Percentiles rank a stretch among this genome's conserved stretches.
These are phyloP conservation scores for Rhizophagus sp. DNA, from an alignment of 192 early-diverging fungal genomes.

Conservation along the genomic window DNA sequence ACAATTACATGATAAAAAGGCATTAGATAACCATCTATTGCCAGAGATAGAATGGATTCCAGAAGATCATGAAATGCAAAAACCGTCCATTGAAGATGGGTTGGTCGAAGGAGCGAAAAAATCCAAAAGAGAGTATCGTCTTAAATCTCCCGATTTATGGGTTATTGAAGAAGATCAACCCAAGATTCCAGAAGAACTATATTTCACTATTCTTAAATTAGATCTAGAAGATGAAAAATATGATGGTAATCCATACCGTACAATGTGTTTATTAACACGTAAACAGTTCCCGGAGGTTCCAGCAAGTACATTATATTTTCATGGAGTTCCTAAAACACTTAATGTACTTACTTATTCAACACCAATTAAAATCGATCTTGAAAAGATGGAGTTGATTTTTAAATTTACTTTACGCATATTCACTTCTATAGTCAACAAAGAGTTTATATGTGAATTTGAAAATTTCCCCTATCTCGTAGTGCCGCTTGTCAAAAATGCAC, in stretches of 20 bases:
- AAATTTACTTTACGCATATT: slow-evolving; percentile 57
- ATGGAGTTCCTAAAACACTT: slow-evolving; percentile 27
- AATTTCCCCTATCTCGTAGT: slow-evolving; percentile 58
- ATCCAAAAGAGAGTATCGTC: slow-evolving; percentile 33
- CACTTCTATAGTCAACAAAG: slow-evolving; percentile 46
- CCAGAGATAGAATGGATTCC: slow-evolving; percentile 47
- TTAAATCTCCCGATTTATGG: slow-evolving; percentile 45
- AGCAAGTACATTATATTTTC: slow-evolving; percentile 38
- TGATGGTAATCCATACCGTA: slow-evolving; percentile 40
- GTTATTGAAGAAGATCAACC: not conserved
- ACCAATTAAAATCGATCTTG: slow-evolving; percentile 33
- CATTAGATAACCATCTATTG: slow-evolving; percentile 73
- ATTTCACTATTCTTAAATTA: slow-evolving; percentile 38
- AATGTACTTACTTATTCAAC: slow-evolving; percentile 24
- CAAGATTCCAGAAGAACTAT: slow-evolving; percentile 26
- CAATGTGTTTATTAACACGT: slow-evolving; percentile 48
- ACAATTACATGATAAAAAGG: slow-evolving; percentile 64
- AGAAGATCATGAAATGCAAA: slow-evolving; percentile 26
- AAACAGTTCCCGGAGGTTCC: slow-evolving; percentile 41
- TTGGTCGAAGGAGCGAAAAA: slow-evolving; percentile 26
- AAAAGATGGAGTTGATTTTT: slow-evolving; percentile 45
- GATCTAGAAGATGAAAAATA: slow-evolving; percentile 26
- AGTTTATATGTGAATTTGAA: slow-evolving; percentile 49
- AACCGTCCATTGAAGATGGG: not conserved
- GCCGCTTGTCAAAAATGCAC: slow-evolving; percentile 43